Evolutionary conservation across 345 rosid species (phyloP).

Genomic region (Pistacia integerrima): DNA sequence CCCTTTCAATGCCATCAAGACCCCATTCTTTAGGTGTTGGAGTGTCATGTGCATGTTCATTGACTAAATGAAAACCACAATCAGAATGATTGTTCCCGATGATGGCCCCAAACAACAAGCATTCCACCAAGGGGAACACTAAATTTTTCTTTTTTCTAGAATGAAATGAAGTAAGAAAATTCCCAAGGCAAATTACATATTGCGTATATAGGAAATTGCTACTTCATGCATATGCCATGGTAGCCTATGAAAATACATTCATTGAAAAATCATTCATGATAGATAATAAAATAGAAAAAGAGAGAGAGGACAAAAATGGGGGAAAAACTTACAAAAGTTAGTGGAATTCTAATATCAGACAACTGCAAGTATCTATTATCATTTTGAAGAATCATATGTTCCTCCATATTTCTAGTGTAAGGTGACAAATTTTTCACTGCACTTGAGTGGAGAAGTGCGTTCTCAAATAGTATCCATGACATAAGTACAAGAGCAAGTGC

Average conservation of each 20-base stretch:
- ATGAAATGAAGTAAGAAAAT: too few species aligned
- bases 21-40: too few species aligned
- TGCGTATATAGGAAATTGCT: too few species aligned
- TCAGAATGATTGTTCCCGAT: too few species aligned
- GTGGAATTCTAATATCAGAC: constrained; percentile 80
- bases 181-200: too few species aligned
- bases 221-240: background rate
- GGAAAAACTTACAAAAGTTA: constrained; percentile 67
- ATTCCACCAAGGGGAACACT: too few species aligned
- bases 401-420: constrained; percentile 40
- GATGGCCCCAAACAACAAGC: too few species aligned
- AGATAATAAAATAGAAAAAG: background rate
- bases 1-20: too few species aligned
- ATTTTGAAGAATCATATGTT: constrained; percentile 42
- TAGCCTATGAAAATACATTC: background rate
- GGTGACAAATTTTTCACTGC: constrained; percentile 41
- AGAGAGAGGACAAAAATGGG: background rate
- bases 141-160: too few species aligned
- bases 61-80: too few species aligned
- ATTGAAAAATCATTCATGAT: background rate
- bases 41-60: too few species aligned
- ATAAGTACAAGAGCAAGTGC: constrained; percentile 76
- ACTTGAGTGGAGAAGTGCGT: constrained; percentile 52
- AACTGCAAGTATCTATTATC: constrained; percentile 72
- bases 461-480: constrained; percentile 88